Base-by-base conservation (phyloP, 2,329 filamentous ascomycete genomes). In the Aureobasidium sp. region DNA sequence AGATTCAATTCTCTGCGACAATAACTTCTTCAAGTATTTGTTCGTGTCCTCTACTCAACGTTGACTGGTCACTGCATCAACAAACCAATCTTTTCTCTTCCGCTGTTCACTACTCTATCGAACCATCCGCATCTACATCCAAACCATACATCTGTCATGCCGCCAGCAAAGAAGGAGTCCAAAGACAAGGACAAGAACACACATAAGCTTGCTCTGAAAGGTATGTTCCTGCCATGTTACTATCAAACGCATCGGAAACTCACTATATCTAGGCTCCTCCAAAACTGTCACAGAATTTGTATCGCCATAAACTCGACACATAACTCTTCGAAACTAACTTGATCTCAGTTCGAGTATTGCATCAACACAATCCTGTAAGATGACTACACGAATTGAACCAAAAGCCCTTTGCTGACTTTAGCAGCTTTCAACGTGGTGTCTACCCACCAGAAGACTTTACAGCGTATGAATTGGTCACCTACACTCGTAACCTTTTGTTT, bases 361-460 rank as follows among this genome's bases (percentile, higher is more conserved):
- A 97, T 97, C 73, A 94, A 99, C 72, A 95, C 92, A 0, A 97
- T 99, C 63, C 81, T 99, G 86, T 94, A 82, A 70, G 84, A 70
- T 39, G 25, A 15, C 31, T 5, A 6, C 17, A 8, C 14, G 4
- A 15, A 0, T 5, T 7, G 4, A 8, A 20, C 14, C 7, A 15
- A 17, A n/a, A 27, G 7, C 31, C 11, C 15, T 41, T 27, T 5
- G 22, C 56, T 59, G 8, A 59, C 15, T 36, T 5, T 22, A 15
- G 20, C 68, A 93, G 90, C 58, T 97, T 96, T 77, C 93, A 97
- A 76, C 84, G 85, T 71, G 85, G 84, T 48, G 85, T 87, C 8
- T 87, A 99, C 76, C 94, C 94, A 29, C 91, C 94, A 58, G 94
- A 99, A 72, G 94, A 99, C 79, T 99, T 99, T 74, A 90, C 89